These are phyloP conservation scores for Rhizopogon rudus DNA, from an alignment of 768 basidiomycete genomes.

Conservation along the genomic window DNA sequence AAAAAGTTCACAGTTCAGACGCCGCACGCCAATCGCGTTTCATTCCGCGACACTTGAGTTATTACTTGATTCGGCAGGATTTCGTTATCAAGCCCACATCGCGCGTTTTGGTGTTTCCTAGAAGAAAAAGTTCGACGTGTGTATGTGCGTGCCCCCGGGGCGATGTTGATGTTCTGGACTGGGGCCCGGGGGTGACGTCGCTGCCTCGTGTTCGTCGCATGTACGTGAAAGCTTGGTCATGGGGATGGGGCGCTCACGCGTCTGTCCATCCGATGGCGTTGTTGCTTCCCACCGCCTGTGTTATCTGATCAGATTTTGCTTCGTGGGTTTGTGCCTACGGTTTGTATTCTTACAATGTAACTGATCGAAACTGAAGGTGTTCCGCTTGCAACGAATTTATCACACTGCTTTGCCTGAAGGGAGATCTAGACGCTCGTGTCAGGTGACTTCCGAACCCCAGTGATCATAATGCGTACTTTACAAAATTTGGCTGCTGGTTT, in stretches of 20 bases:
- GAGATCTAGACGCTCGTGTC: background rate
- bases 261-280: background rate
- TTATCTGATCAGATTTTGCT: background rate
- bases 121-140: background rate
- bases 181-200: background rate
- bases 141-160: background rate
- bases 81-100: background rate
- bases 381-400: background rate
- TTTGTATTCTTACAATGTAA: background rate
- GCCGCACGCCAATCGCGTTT: background rate
- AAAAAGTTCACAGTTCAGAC: background rate
- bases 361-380: background rate
- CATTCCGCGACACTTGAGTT: background rate
- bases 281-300: background rate
- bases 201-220: slow-evolving; percentile 3
- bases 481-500: background rate
- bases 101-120: background rate
- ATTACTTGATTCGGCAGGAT: background rate
- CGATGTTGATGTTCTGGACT: background rate
- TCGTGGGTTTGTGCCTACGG: background rate
- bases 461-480: too few species aligned
- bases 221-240: background rate
- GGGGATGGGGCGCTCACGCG: background rate
- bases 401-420: background rate
- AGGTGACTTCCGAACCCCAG: too few species aligned